Base-by-base conservation (phyloP, 805 yeast genomes). In the Candida loeiensis region DNA sequence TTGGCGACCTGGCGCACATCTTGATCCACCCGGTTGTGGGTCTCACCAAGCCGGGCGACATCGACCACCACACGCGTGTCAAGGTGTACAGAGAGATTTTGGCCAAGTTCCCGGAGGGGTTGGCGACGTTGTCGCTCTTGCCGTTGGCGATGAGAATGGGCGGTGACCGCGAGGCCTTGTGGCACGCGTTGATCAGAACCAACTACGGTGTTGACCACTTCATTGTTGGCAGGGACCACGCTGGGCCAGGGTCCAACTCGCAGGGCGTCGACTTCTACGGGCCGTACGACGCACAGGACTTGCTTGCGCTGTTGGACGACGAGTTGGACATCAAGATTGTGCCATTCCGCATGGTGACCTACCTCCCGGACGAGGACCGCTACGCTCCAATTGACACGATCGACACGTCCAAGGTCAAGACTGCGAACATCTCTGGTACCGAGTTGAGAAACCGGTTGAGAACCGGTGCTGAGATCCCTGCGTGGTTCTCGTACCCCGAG, bases 81-180 rank as follows among this genome's bases (percentile, higher is more conserved):
- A 85, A 93, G 55, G 98, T 90, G 11, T 90, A 90, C 71, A 85
- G 86, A 66, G 95, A 91, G 53, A 80, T 90, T 53, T 77, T 91
- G 65, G 86, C 90, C 67, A 84, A 91, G 57, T 90, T 86, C 66
- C 98, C 97, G 38, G 85, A 82, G 48, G 96, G 96, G 40, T 83
- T 90, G 78, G 97, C 97, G 12, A 80, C 85, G 49, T 71, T 90
- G 46, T 82, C 96, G 6, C 70, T 90, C 48, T 74, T 90, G 53
- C 98, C 98, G 9, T 73, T 90, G 57, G 98, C 98, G 28, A 90
- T 90, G 98, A 82, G 98, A 75, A 90, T 90, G 98, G 97, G 93
- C 41, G 98, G 98, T 64, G 97, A 91, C 64, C 80, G 95, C 63
- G 98, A 90, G 69, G 98, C 98, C 16, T 85, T 90, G 33, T 91